These are phyloP conservation scores for Emmonsiellopsis sp. DNA, from an alignment of 2,329 filamentous ascomycete species.

Conservation along the genomic window DNA sequence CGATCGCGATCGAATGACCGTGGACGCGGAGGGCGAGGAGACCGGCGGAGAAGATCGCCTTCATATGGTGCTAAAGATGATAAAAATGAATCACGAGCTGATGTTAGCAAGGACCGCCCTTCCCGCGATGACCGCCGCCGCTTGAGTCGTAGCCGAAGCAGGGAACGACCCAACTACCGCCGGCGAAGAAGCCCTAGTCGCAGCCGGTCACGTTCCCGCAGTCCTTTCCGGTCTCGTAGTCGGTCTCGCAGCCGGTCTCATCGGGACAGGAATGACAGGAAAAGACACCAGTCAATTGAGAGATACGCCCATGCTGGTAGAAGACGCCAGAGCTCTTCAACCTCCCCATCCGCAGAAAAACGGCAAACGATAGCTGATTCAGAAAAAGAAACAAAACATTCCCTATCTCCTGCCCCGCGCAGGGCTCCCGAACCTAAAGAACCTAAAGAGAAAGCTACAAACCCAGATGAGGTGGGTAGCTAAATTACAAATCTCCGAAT, in stretches of 20 bases:
- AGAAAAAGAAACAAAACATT: slow-evolving; percentile 19
- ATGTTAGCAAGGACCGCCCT: slow-evolving; percentile 37
- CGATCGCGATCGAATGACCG: slow-evolving; percentile 26
- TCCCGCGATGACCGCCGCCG: slow-evolving; percentile 33
- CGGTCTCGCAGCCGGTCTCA: slow-evolving; percentile 22
- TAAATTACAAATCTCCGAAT: slow-evolving; percentile 4
- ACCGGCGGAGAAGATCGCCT: slow-evolving; percentile 35
- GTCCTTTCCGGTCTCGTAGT: slow-evolving; percentile 17
- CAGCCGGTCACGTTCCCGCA: slow-evolving; percentile 20
- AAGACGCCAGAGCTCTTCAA: slow-evolving; percentile 33
- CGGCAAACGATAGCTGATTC: slow-evolving; percentile 32
- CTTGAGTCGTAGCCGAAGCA: slow-evolving; percentile 20
- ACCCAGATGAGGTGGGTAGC: slow-evolving; percentile 24
- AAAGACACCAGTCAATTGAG: slow-evolving; percentile 35
- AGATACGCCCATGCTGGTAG: slow-evolving; percentile 35
- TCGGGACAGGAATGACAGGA: slow-evolving; percentile 23
- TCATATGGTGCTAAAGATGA: slow-evolving; percentile 34
- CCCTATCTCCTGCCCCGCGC: slow-evolving; percentile 6
- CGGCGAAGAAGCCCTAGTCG: slow-evolving; percentile 19
- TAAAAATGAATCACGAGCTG: slow-evolving; percentile 37
- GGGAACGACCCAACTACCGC: slow-evolving; percentile 22
- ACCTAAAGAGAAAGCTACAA: slow-evolving; percentile 8
- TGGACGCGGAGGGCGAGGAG: slow-evolving; percentile 17
- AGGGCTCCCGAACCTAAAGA: neutral
- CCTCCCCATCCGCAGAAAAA: slow-evolving; percentile 33